Conservation (phyloP, 306 rosid species). For the Inga leiocalycina region DNA sequence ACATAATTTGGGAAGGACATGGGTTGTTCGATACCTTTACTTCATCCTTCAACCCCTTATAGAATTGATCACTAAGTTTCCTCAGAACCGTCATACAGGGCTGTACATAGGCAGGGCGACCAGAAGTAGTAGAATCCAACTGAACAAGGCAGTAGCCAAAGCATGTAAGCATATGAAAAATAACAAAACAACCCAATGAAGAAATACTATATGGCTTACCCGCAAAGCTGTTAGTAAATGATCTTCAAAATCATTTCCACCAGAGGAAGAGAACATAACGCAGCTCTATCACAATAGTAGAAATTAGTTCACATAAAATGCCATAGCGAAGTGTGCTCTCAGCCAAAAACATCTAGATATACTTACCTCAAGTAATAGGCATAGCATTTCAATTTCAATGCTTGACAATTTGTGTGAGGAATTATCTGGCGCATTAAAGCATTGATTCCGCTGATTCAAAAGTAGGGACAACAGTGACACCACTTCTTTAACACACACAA, state of each 20-base stretch:
- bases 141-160: slow-evolving; percentile 36
- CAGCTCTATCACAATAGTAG: slow-evolving; percentile 55
- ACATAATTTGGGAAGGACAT: slow-evolving; percentile 17
- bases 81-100: slow-evolving; percentile 77
- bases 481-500: slow-evolving; percentile 56
- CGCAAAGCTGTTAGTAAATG: slow-evolving; percentile 67
- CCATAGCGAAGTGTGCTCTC: slow-evolving; percentile 13
- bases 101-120: slow-evolving; percentile 61
- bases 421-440: slow-evolving; percentile 38
- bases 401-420: slow-evolving; percentile 53
- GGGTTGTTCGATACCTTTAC: slow-evolving; percentile 56
- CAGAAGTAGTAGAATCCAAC: slow-evolving; percentile 60
- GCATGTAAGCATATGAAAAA: slow-evolving; percentile 29
- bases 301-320: slow-evolving; percentile 30
- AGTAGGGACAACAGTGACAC: slow-evolving; percentile 57
- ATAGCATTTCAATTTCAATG: slow-evolving; percentile 64
- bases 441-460: slow-evolving; percentile 50
- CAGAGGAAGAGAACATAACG: slow-evolving; percentile 56
- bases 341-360: slow-evolving; percentile 11
- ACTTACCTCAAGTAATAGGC: slow-evolving; percentile 84
- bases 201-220: slow-evolving; percentile 48
- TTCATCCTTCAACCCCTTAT: slow-evolving; percentile 52
- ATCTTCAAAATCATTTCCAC: slow-evolving; percentile 55
- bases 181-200: background rate
- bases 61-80: slow-evolving; percentile 61